phyloP scores from a whole-genome alignment of 169 alveolate genomes.

The Besnoitia besnoiti region DNA sequence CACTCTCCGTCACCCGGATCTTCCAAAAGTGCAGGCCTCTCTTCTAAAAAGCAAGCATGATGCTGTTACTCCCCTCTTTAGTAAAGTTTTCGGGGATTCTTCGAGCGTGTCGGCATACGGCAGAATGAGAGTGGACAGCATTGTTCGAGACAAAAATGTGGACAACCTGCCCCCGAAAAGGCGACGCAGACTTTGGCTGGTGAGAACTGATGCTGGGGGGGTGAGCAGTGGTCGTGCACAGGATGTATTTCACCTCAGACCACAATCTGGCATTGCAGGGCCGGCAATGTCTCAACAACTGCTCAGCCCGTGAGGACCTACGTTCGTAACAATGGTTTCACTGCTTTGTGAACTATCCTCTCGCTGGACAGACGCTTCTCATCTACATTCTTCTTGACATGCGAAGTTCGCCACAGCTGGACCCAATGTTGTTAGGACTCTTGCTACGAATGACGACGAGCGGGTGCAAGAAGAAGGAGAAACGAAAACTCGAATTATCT shows the following conservation, averaged over 20 bases:
- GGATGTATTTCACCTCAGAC: too few species aligned
- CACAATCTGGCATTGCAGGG: neutral
- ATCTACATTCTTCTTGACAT: neutral
- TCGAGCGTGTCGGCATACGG: neutral
- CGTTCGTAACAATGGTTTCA: neutral
- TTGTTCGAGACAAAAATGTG: neutral
- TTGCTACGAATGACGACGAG: neutral
- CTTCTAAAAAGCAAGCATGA: neutral
- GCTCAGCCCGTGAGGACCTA: too few species aligned
- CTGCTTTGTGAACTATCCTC: neutral
- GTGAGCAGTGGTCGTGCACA: too few species aligned
- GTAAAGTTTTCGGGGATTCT: neutral
- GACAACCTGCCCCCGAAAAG: neutral
- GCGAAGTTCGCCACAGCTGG: neutral
- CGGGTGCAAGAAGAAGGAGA: neutral
- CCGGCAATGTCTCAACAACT: neutral
- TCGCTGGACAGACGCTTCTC: neutral
- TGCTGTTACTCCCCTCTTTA: neutral
- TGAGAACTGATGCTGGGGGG: too few species aligned
- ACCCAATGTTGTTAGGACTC: neutral
- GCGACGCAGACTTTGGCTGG: neutral
- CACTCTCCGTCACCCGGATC: neutral
- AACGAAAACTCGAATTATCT: neutral
- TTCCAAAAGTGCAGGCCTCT: neutral
- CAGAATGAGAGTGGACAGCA: neutral